Percentiles rank a stretch among this genome's conserved stretches.
phyloP scores from a whole-genome alignment of 73 alveolate species.

The Paramecium tetraurelia region DNA sequence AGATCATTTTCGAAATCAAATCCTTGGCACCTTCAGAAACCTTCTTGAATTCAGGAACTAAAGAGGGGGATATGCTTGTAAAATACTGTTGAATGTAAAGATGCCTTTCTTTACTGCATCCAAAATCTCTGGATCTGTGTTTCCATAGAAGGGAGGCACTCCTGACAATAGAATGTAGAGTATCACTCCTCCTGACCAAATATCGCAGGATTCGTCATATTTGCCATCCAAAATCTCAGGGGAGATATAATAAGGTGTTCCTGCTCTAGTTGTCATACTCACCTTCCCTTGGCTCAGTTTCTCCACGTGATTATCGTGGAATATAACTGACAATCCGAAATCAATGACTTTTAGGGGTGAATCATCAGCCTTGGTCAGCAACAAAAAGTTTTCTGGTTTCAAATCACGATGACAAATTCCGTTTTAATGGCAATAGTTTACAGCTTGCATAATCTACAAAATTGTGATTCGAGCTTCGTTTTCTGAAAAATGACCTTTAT shows the following conservation, averaged over 20 bases:
- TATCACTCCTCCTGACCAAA: slow-evolving; percentile 83
- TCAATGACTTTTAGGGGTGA: slow-evolving; percentile 80
- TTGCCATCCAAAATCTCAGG: slow-evolving; percentile 73
- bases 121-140: slow-evolving; percentile 78
- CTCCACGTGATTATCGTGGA: slow-evolving; percentile 51
- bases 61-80: slow-evolving; percentile 18
- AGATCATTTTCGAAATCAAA: slow-evolving; percentile 72
- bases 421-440: slow-evolving; percentile 77
- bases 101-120: slow-evolving; percentile 60
- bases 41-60: slow-evolving; percentile 70
- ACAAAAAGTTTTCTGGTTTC: slow-evolving; percentile 90
- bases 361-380: slow-evolving; percentile 70
- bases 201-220: slow-evolving; percentile 73
- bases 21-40: slow-evolving; percentile 88
- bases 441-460: slow-evolving; percentile 76
- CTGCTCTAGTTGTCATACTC: slow-evolving; percentile 74
- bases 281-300: slow-evolving; percentile 50
- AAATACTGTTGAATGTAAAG: slow-evolving; percentile 64
- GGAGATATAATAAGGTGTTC: slow-evolving; percentile 76
- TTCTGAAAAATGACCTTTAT: slow-evolving; percentile 81
- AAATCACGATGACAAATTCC: slow-evolving; percentile 89
- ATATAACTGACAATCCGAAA: slow-evolving; percentile 84
- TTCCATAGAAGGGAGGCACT: slow-evolving; percentile 94
- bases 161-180: slow-evolving; percentile 77
- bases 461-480: slow-evolving; percentile 78